These are phyloP conservation scores for Berberis vulgaris DNA, from an alignment of 164 flowering plant species.

Conservation along the genomic window DNA sequence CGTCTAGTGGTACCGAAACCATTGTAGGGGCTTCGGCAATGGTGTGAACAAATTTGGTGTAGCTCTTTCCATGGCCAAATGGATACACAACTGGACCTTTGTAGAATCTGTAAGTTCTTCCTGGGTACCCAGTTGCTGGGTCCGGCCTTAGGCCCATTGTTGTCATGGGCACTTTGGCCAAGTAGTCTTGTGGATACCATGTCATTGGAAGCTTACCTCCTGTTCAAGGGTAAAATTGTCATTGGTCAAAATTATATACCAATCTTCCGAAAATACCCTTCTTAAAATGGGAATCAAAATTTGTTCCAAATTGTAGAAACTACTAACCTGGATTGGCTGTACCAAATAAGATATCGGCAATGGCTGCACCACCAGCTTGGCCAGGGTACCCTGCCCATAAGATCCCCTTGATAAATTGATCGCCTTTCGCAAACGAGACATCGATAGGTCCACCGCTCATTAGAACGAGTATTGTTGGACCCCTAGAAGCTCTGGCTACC, in stretches of 20 bases:
- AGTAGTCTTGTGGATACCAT: slow-evolving; percentile 46
- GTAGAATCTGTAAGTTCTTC: slow-evolving; percentile 90
- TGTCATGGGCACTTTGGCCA: slow-evolving; percentile 66
- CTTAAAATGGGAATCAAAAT: too few relatives aligned
- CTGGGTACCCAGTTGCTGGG: slow-evolving; percentile 56
- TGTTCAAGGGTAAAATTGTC: slow-evolving; percentile 6
- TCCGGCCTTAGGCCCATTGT: slow-evolving; percentile 66
- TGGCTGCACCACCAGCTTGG: slow-evolving; percentile 86
- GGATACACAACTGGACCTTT: slow-evolving; percentile 77
- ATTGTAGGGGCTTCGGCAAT: slow-evolving; percentile 41
- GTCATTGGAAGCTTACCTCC: slow-evolving; percentile 69
- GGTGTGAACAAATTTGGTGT: slow-evolving; percentile 48
- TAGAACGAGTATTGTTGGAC: slow-evolving; percentile 65
- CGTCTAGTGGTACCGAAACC: slow-evolving; percentile 40
- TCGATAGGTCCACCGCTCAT: slow-evolving; percentile 96
- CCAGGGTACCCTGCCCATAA: slow-evolving; percentile 97
- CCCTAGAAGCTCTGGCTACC: slow-evolving; percentile 62
- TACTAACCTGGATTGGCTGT: slow-evolving; percentile 61
- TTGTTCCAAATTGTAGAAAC: neutral
- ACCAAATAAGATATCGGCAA: slow-evolving; percentile 88
- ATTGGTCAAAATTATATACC: too few relatives aligned
- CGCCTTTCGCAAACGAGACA: slow-evolving; percentile 59
- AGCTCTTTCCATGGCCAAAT: slow-evolving; percentile 83
- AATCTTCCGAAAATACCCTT: too few relatives aligned
- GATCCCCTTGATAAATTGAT: slow-evolving; percentile 50